Evolutionary conservation across 768 basidiomycete species (phyloP).

Genomic region (Psilocybe subaeruginosa): DNA sequence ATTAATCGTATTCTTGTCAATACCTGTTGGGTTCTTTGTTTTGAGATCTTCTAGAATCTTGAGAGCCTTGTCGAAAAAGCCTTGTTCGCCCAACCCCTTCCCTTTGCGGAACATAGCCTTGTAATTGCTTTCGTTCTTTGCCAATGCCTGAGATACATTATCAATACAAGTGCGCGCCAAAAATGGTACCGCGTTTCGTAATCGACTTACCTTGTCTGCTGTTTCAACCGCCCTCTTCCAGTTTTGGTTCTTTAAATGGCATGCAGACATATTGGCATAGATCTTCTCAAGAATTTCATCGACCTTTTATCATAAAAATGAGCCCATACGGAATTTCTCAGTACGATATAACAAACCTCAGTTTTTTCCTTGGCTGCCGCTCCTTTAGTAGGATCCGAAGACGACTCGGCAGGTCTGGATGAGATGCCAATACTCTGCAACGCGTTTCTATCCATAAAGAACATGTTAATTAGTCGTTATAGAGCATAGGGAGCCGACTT

Average conservation of each 20-base stretch:
- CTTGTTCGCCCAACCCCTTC: conserved; percentile 76
- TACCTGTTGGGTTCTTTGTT: conserved; percentile 65
- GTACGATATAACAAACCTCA: conserved; percentile 47
- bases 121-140: conserved; percentile 74
- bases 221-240: conserved; percentile 81
- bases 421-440: conserved; percentile 54
- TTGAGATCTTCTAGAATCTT: conserved; percentile 67
- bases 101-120: conserved; percentile 85
- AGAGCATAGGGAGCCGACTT: conserved; percentile 23
- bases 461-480: not conserved
- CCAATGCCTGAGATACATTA: conserved; percentile 54
- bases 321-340: too few relatives aligned
- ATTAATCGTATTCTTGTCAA: conserved; percentile 3
- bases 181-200: not conserved
- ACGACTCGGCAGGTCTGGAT: conserved; percentile 21
- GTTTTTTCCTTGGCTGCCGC: conserved; percentile 58
- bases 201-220: conserved; percentile 66
- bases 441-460: conserved; percentile 45
- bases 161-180: not conserved
- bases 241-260: conserved; percentile 78
- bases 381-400: conserved; percentile 31
- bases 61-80: conserved; percentile 75
- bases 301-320: conserved; percentile 41
- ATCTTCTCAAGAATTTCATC: conserved; percentile 81
- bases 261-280: conserved; percentile 85